Conservation (phyloP, 257 asterid genomes). For the Solanum ahanhuiri region DNA sequence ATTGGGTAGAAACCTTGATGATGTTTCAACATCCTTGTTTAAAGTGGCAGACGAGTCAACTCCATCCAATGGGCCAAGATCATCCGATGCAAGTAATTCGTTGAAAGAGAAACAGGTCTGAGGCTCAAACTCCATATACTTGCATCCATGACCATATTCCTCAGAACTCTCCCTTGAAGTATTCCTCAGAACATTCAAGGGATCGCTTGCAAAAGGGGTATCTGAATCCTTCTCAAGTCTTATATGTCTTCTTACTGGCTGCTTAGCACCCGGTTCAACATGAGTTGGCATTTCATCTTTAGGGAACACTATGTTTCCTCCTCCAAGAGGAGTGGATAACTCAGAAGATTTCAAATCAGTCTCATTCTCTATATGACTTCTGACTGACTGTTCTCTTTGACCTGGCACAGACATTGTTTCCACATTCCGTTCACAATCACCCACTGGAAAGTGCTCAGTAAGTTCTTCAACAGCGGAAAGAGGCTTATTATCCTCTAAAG, state of each 20-base stretch:
- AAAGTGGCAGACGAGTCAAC: constrained; percentile 11
- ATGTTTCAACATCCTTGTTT: constrained; percentile 13
- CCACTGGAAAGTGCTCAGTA: constrained; percentile 5
- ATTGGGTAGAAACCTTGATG: constrained; percentile 19
- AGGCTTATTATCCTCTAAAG: constrained; percentile 15
- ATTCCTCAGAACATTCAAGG: constrained; percentile 12
- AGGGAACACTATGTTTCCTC: not conserved
- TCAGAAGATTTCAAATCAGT: constrained; percentile 12
- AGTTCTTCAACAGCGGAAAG: constrained; percentile 20
- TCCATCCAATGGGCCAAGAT: constrained; percentile 14
- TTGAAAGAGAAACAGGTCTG: constrained; percentile 74
- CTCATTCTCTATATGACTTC: constrained; percentile 14
- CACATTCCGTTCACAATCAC: constrained; percentile 13
- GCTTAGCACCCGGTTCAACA: not conserved
- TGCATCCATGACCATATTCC: constrained; percentile 29
- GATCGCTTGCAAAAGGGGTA: not conserved
- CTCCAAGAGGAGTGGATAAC: constrained; percentile 9
- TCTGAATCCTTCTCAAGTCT: not conserved
- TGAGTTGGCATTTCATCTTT: not conserved
- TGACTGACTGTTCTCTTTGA: constrained; percentile 18
- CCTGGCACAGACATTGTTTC: not conserved
- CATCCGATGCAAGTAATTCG: constrained; percentile 54
- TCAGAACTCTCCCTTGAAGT: constrained; percentile 22
- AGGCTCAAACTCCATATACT: constrained; percentile 70
- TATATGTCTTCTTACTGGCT: not conserved